phyloP scores from a whole-genome alignment of 352 stramenopile species.

The Achlya hypogyna region DNA sequence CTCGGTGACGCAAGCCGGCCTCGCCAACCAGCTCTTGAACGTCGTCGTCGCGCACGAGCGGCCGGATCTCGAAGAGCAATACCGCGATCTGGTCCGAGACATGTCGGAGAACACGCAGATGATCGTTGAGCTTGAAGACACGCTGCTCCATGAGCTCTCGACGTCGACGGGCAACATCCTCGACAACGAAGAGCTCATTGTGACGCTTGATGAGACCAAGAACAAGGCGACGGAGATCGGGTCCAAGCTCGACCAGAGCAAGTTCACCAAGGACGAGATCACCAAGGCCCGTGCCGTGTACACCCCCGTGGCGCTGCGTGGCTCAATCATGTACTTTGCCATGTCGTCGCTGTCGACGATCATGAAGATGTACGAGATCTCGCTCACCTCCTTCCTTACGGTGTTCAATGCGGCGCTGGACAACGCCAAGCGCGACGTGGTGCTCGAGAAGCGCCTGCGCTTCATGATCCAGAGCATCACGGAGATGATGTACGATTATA shows the following conservation, averaged over 20 bases:
- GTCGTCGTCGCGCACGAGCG: conserved; percentile 90
- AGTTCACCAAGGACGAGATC: conserved; percentile 93
- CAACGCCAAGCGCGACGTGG: conserved; percentile 84
- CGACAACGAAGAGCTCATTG: conserved; percentile 93
- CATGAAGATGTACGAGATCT: conserved; percentile 96
- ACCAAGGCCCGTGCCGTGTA: conserved; percentile 86
- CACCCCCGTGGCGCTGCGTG: conserved; percentile 84
- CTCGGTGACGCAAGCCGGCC: conserved; percentile 86
- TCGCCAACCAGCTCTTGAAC: conserved; percentile 91
- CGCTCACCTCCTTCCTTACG: conserved; percentile 85
- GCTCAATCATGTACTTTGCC: conserved; percentile 93
- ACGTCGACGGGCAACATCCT: conserved; percentile 89
- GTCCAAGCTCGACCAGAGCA: conserved; percentile 86
- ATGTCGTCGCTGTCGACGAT: conserved; percentile 87
- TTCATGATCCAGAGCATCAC: conserved; percentile 89
- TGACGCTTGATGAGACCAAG: conserved; percentile 91
- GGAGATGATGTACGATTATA: conserved; percentile 94
- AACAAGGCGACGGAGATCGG: conserved; percentile 91
- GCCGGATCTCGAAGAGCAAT: conserved; percentile 90
- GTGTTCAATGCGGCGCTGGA: conserved; percentile 89
- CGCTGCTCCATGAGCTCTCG: conserved; percentile 84
- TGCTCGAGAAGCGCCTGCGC: conserved; percentile 79
- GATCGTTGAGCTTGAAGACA: conserved; percentile 91
- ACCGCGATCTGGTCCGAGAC: conserved; percentile 83
- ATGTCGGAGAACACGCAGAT: conserved; percentile 91